Percentiles rank a stretch among this genome's conserved stretches.
phyloP scores from a whole-genome alignment of 179 eudicot species.

The Actinidia arguta region DNA sequence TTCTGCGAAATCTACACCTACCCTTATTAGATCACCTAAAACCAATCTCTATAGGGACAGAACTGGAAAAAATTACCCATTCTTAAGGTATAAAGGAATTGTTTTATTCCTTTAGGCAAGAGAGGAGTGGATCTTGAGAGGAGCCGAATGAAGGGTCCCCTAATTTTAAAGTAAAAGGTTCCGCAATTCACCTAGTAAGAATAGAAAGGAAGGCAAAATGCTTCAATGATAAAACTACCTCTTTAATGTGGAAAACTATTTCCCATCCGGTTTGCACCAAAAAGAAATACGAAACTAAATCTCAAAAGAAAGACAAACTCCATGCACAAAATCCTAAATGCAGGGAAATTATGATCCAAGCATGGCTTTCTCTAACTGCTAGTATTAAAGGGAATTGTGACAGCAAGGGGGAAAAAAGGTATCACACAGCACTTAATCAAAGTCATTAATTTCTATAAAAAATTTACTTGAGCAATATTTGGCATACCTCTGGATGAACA shows the following conservation, averaged over 20 bases:
- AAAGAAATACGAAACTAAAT: not conserved
- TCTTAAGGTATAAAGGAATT: too few relatives aligned
- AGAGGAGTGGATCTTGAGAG: too few relatives aligned
- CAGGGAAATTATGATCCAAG: not conserved
- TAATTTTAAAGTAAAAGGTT: too few relatives aligned
- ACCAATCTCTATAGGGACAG: too few relatives aligned
- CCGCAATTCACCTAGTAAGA: not conserved
- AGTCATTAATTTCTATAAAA: not conserved
- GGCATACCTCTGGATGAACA: slow-evolving; percentile 90
- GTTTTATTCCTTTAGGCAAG: too few relatives aligned
- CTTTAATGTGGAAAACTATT: not conserved
- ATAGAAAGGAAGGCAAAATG: not conserved
- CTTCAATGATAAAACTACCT: not conserved
- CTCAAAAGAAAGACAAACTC: not conserved
- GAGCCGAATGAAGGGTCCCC: too few relatives aligned
- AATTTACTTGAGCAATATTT: not conserved
- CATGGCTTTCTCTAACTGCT: not conserved
- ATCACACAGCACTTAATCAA: not conserved
- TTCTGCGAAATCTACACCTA: too few relatives aligned
- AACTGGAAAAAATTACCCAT: too few relatives aligned
- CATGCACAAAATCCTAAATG: not conserved
- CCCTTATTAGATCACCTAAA: too few relatives aligned
- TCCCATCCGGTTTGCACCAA: not conserved
- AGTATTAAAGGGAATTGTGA: not conserved
- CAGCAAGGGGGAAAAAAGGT: not conserved